Conservation (phyloP, 225 moss, liverwort and hornwort genomes). For the Lunularia cruciata region DNA sequence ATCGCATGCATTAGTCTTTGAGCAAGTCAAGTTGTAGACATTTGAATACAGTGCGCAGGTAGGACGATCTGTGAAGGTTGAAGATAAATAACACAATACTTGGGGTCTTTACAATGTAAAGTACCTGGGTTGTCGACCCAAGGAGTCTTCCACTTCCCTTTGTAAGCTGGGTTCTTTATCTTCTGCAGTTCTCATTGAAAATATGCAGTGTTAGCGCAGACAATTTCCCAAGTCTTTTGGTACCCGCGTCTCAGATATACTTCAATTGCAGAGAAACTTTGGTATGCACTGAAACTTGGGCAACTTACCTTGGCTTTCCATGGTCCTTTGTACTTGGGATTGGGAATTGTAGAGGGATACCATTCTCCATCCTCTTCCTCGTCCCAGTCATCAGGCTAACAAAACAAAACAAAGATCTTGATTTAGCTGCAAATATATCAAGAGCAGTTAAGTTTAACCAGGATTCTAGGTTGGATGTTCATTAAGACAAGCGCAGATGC, state of each 20-base stretch:
- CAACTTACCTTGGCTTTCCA: constrained; percentile 53
- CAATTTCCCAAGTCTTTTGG: too few species aligned
- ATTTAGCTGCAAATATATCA: neutral
- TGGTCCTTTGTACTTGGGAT: constrained; percentile 56
- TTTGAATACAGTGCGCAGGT: too few species aligned
- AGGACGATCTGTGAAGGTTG: too few species aligned
- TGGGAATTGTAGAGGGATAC: constrained; percentile 46
- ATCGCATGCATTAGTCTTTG: neutral
- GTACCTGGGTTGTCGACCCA: constrained; percentile 81
- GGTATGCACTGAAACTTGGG: too few species aligned
- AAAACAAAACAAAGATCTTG: constrained; percentile 4
- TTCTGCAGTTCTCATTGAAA: constrained; percentile 46
- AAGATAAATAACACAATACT: neutral
- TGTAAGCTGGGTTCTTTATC: constrained; percentile 79
- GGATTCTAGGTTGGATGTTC: neutral
- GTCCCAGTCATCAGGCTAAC: constrained; percentile 52
- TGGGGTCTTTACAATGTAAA: too few species aligned
- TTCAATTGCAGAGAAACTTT: too few species aligned
- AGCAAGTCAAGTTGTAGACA: too few species aligned
- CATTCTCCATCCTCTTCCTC: constrained; percentile 59
- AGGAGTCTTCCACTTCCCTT: constrained; percentile 84
- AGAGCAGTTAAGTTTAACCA: neutral
- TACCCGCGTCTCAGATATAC: too few species aligned
- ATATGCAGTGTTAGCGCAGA: neutral
- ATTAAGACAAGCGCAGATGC: too few species aligned